These are phyloP conservation scores for Ganoderma boninense DNA, from an alignment of 1,284 basidiomycete species.

Conservation along the genomic window DNA sequence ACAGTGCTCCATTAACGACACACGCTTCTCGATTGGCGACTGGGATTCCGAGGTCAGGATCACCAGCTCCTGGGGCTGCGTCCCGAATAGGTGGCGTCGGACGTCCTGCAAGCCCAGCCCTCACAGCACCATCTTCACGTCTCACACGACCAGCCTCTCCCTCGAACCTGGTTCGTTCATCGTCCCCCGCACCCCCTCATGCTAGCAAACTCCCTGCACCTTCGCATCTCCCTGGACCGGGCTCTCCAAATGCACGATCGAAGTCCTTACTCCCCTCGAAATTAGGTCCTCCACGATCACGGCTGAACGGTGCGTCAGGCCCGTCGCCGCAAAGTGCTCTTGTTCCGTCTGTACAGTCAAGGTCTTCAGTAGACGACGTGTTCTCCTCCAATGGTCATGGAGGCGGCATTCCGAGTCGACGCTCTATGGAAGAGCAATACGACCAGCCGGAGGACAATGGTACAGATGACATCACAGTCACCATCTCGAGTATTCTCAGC, in stretches of 20 bases:
- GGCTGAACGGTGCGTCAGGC: conserved; percentile 39
- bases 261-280: conserved; percentile 77
- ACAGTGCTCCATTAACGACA: conserved; percentile 44
- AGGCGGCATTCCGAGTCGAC: conserved; percentile 14
- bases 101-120: conserved; percentile 72
- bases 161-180: conserved; percentile 53
- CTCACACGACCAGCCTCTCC: conserved; percentile 73
- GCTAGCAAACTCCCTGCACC: conserved; percentile 40
- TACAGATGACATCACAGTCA: conserved; percentile 73
- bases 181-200: conserved; percentile 57
- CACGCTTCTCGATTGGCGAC: conserved; percentile 65
- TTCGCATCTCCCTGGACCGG: conserved; percentile 48
- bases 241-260: conserved; percentile 61
- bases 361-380: conserved; percentile 26
- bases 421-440: conserved; percentile 18
- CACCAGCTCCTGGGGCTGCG: conserved; percentile 53
- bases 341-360: conserved; percentile 22
- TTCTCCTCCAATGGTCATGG: conserved; percentile 27
- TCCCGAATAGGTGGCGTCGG: conserved; percentile 56
- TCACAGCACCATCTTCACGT: conserved; percentile 56
- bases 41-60: conserved; percentile 59
- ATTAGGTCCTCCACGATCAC: conserved; percentile 64
- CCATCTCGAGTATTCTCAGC: conserved; percentile 85
- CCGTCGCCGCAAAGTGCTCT: conserved; percentile 14
- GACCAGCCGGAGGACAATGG: conserved; percentile 32